Percentiles rank a stretch among this genome's conserved stretches.
phyloP scores from a whole-genome alignment of 345 rosid species.

The Rhodamnia argentea region DNA sequence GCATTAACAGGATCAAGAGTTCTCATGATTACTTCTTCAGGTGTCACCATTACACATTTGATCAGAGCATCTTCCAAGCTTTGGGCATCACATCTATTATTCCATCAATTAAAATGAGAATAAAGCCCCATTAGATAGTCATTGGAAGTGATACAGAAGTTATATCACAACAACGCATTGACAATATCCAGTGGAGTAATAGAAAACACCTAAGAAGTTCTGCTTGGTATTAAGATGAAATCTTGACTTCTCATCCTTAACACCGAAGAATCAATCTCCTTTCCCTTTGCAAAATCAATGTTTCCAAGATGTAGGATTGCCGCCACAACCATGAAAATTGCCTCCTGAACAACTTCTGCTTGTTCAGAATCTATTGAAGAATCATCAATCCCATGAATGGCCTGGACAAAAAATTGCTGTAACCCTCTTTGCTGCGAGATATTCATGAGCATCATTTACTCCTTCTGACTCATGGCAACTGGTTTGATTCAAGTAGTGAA shows the following conservation, averaged over 20 bases:
- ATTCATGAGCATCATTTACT: constrained; percentile 74
- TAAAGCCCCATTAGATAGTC: not conserved
- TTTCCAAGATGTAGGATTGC: constrained; percentile 91
- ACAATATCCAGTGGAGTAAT: not conserved
- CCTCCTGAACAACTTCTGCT: constrained; percentile 43
- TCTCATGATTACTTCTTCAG: constrained; percentile 81
- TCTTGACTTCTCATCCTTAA: constrained; percentile 63
- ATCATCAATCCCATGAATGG: not conserved
- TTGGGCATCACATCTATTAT: constrained; percentile 62
- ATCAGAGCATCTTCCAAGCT: constrained; percentile 86
- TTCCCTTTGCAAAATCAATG: constrained; percentile 63
- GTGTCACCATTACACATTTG: constrained; percentile 86
- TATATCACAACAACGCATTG: not conserved
- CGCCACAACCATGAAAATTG: constrained; percentile 82
- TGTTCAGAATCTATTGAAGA: constrained; percentile 15
- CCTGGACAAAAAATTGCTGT: constrained; percentile 39
- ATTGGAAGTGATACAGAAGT: not conserved
- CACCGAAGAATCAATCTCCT: constrained; percentile 76
- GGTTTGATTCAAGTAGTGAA: constrained; percentile 79
- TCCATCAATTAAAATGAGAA: constrained; percentile 6
- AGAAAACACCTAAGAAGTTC: no score
- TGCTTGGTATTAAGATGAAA: constrained; percentile 70
- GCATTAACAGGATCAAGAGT: constrained; percentile 74
- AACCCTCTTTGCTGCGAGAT: constrained; percentile 78
- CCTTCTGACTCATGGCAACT: constrained; percentile 67